phyloP scores from a whole-genome alignment of 768 basidiomycete genomes.

The Mrakia hoshinonis region DNA sequence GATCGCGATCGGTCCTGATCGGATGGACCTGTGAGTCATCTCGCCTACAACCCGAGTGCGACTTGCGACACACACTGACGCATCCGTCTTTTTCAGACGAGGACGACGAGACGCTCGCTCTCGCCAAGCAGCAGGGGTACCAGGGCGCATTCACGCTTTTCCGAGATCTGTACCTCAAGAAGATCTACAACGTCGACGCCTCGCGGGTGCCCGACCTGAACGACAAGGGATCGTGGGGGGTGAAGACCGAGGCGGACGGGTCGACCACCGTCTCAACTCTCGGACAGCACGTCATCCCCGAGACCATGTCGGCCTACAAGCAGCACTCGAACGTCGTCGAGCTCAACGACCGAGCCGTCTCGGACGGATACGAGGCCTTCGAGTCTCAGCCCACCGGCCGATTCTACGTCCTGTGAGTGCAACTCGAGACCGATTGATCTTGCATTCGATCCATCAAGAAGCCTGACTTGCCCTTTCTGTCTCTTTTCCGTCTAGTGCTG shows the following conservation, averaged over 20 bases:
- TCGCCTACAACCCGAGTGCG: not conserved
- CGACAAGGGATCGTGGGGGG: slow-evolving; percentile 29
- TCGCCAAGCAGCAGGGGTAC: slow-evolving; percentile 31
- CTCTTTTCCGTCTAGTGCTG: not conserved
- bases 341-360: not conserved
- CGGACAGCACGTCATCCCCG: slow-evolving; percentile 33
- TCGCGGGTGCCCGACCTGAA: slow-evolving; percentile 10
- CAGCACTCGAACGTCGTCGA: not conserved
- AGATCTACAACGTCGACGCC: slow-evolving; percentile 20
- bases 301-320: slow-evolving; percentile 31
- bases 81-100: not conserved
- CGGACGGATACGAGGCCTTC: slow-evolving; percentile 24
- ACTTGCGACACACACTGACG: not conserved
- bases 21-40: slow-evolving; percentile 33
- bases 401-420: slow-evolving; percentile 29
- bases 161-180: slow-evolving; percentile 32
- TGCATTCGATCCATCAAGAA: not conserved
- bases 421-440: not conserved
- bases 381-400: slow-evolving; percentile 30
- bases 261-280: slow-evolving; percentile 30
- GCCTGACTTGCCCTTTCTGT: not conserved
- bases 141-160: slow-evolving; percentile 33
- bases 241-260: slow-evolving; percentile 32
- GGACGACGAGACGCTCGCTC: slow-evolving; percentile 29
- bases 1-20: slow-evolving; percentile 22